Percentiles rank a stretch among this genome's conserved stretches.
Conservation (phyloP, 768 basidiomycete genomes). For the Lactifluus piperatus region DNA sequence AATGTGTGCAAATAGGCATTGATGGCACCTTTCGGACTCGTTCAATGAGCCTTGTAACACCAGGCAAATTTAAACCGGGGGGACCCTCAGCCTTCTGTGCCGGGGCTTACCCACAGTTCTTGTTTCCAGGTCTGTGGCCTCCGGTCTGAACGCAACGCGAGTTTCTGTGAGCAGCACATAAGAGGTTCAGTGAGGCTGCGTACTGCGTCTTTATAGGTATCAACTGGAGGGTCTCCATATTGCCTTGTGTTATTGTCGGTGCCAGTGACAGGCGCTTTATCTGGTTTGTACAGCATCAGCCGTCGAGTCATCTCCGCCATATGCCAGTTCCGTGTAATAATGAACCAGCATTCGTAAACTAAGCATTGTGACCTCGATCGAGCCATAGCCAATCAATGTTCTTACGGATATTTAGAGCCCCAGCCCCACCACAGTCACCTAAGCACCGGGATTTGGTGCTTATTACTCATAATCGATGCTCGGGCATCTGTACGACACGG, state of each 20-base stretch:
- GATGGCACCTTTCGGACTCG: background rate
- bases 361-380: too few relatives aligned
- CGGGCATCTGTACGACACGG: background rate
- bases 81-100: background rate
- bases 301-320: background rate
- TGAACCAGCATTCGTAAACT: background rate
- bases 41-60: background rate
- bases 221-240: too few relatives aligned
- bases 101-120: background rate
- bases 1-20: background rate
- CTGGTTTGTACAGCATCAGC: background rate
- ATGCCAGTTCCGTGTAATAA: background rate
- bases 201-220: too few relatives aligned
- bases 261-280: background rate
- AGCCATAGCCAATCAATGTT: background rate
- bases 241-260: too few relatives aligned
- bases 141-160: background rate
- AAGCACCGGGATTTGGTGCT: background rate
- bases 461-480: background rate
- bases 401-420: background rate
- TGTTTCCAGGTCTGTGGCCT: background rate
- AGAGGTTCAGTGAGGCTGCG: too few relatives aligned
- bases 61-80: background rate
- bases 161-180: too few relatives aligned
- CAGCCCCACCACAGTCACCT: background rate